Evolutionary conservation across 176 grass and related monocot species (phyloP).

Genomic region (Aegilops bicornis): DNA sequence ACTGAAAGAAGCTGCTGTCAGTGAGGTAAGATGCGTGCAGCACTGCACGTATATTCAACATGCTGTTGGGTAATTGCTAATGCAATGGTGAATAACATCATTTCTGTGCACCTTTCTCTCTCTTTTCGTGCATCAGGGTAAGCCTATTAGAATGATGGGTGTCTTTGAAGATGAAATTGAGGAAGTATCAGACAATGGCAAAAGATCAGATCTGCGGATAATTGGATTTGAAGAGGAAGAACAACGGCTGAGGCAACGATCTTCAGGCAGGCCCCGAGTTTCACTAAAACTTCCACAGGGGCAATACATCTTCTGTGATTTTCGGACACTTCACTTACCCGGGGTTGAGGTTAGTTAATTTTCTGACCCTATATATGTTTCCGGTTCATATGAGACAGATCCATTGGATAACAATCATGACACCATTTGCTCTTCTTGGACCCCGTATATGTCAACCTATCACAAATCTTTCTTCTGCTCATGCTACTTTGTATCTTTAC

Average conservation of each 20-base stretch:
- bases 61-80: background rate
- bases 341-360: slow-evolving; percentile 73
- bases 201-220: slow-evolving; percentile 59
- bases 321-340: slow-evolving; percentile 72
- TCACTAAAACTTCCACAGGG: slow-evolving; percentile 84
- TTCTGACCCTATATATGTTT: background rate
- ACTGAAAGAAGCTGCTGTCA: slow-evolving; percentile 68
- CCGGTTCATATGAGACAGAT: background rate
- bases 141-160: slow-evolving; percentile 89
- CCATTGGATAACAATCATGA: background rate
- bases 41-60: background rate
- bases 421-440: background rate
- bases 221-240: slow-evolving; percentile 98
- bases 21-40: slow-evolving; percentile 39
- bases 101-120: background rate
- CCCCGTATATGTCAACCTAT: background rate
- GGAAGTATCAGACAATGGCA: slow-evolving; percentile 81
- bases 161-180: slow-evolving; percentile 88
- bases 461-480: background rate
- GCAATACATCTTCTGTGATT: slow-evolving; percentile 86
- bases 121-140: slow-evolving; percentile 48
- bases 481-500: background rate
- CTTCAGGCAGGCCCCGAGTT: slow-evolving; percentile 41
- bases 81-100: slow-evolving; percentile 25
- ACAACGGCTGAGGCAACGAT: slow-evolving; percentile 56